Evolutionary conservation across 805 yeast genomes (phyloP).

Genomic region (Zygoascus bituminiphila): DNA sequence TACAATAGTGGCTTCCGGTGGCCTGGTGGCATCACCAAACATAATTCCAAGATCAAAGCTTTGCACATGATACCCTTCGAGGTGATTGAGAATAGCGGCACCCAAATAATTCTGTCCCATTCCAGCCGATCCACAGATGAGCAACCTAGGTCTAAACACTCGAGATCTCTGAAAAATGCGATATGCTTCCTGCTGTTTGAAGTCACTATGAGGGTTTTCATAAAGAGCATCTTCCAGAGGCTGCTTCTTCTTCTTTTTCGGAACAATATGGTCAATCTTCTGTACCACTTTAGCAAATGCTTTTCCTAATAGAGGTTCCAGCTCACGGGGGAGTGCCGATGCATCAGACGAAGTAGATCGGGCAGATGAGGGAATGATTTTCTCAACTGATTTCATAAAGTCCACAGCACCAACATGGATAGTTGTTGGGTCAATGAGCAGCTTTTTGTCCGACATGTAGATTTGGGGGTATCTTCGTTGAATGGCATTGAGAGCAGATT

Average conservation of each 20-base stretch:
- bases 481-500: constrained; percentile 86
- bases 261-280: constrained; percentile 50
- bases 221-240: constrained; percentile 63
- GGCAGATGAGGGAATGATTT: constrained; percentile 87
- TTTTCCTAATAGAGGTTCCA: constrained; percentile 53
- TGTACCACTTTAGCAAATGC: constrained; percentile 40
- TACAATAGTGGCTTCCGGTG: constrained; percentile 76
- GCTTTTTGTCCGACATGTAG: constrained; percentile 64
- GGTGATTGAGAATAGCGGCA: constrained; percentile 66
- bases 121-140: constrained; percentile 67
- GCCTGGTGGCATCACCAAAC: constrained; percentile 67
- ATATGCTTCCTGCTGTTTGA: constrained; percentile 56
- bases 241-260: constrained; percentile 45
- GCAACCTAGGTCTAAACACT: constrained; percentile 71
- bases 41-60: constrained; percentile 71
- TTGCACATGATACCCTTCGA: constrained; percentile 89
- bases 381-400: constrained; percentile 76
- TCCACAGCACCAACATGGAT: constrained; percentile 74
- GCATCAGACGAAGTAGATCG: constrained; percentile 69
- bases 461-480: constrained; percentile 93
- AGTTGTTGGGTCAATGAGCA: constrained; percentile 59
- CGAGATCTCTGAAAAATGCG: constrained; percentile 46
- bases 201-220: constrained; percentile 53
- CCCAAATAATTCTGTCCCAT: constrained; percentile 83
- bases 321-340: constrained; percentile 67